phyloP scores from a whole-genome alignment of 2,329 filamentous ascomycete genomes.

The Aspergillus viridinutans region DNA sequence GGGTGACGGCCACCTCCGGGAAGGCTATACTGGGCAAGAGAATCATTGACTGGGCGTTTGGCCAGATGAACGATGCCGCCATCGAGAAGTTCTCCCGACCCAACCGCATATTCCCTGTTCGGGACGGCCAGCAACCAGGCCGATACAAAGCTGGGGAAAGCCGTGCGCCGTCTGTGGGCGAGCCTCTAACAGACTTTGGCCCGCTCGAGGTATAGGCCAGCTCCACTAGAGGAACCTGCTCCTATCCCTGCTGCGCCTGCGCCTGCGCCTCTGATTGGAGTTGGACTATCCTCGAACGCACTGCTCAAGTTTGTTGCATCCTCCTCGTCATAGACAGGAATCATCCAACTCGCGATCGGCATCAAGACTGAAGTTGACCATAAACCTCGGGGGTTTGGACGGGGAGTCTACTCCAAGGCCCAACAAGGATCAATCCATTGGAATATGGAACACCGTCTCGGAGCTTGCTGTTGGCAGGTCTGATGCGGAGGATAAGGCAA shows the following conservation, averaged over 20 bases:
- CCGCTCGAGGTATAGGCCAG: background rate
- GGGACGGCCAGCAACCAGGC: background rate
- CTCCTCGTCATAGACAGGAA: no score
- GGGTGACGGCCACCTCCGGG: background rate
- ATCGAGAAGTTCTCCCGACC: background rate
- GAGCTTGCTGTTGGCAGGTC: no score
- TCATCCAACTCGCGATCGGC: no score
- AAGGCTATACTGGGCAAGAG: background rate
- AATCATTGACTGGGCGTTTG: background rate
- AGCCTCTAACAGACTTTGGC: background rate
- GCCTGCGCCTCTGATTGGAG: no score
- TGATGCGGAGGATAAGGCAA: no score
- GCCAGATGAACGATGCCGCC: background rate
- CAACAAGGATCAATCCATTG: background rate
- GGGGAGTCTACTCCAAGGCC: no score
- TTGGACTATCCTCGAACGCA: no score
- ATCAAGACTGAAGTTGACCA: no score
- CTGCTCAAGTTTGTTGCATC: no score
- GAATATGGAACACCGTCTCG: background rate
- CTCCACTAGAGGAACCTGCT: no score
- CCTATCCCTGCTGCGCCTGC: no score
- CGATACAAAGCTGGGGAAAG: background rate
- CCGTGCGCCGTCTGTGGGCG: background rate
- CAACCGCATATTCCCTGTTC: background rate
- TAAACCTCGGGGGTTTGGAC: no score